phyloP scores from a whole-genome alignment of 371 early-diverging fungal species.

The Massospora cicadina region DNA sequence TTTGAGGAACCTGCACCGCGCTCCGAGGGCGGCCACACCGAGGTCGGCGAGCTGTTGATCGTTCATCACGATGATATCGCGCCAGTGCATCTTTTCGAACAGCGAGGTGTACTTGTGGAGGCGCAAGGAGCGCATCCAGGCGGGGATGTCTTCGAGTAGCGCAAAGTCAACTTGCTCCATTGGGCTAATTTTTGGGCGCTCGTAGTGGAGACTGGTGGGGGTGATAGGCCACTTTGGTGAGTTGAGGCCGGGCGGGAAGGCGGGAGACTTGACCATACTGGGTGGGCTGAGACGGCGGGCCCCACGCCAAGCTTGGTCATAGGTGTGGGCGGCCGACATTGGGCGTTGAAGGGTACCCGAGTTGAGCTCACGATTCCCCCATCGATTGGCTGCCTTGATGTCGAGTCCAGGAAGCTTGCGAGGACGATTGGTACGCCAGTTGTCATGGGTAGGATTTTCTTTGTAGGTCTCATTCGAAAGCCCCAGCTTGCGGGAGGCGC shows the following conservation, averaged over 20 bases:
- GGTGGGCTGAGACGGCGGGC: slow-evolving; percentile 5
- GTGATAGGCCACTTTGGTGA: slow-evolving; percentile 8
- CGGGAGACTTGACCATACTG: slow-evolving; percentile 2
- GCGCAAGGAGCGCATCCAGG: slow-evolving; percentile 77
- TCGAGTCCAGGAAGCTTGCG: slow-evolving; percentile 8
- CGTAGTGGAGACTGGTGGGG: background rate
- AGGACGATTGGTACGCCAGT: background rate
- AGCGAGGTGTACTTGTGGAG: slow-evolving; percentile 88
- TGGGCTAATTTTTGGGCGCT: background rate
- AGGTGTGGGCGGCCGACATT: background rate
- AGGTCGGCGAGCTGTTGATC: slow-evolving; percentile 65
- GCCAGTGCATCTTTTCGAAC: slow-evolving; percentile 75
- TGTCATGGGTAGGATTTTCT: background rate
- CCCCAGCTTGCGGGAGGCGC: background rate
- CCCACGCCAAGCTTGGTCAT: background rate
- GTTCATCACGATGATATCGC: slow-evolving; percentile 60
- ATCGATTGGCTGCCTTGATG: background rate
- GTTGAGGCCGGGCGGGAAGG: slow-evolving; percentile 6
- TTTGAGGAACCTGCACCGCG: slow-evolving; percentile 83
- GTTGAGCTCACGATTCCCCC: slow-evolving; percentile 3
- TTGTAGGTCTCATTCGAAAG: background rate
- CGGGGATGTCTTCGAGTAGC: slow-evolving; percentile 28
- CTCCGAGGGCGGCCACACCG: slow-evolving; percentile 90
- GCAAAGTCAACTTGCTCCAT: slow-evolving; percentile 9
- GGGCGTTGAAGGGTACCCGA: background rate